Evolutionary conservation across 148 eudicot genomes (phyloP).

Genomic region (Vaccinium corymbosum): DNA sequence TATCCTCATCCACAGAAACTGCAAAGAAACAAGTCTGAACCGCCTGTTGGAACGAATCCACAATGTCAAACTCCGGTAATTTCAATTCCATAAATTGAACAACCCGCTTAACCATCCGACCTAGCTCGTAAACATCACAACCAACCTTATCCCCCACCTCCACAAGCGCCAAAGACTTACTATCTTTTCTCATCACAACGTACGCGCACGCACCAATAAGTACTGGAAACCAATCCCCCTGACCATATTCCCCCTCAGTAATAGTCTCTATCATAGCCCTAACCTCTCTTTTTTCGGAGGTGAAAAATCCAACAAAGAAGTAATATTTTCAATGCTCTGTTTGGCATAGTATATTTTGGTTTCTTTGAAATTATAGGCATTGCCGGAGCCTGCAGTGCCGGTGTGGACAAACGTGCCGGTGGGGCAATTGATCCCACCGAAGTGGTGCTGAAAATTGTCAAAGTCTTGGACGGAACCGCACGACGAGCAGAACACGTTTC

Average conservation of each 20-base stretch:
- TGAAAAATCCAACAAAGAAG: slow-evolving; percentile 28
- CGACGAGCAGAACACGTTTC: slow-evolving; percentile 41
- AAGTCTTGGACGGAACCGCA: slow-evolving; percentile 64
- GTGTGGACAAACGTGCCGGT: slow-evolving; percentile 47
- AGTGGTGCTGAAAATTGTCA: slow-evolving; percentile 37
- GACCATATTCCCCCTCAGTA: slow-evolving; percentile 60
- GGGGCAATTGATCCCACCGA: slow-evolving; percentile 46
- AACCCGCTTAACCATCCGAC: slow-evolving; percentile 70
- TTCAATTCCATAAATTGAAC: slow-evolving; percentile 48
- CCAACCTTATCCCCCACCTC: slow-evolving; percentile 47
- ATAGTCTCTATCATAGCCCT: slow-evolving; percentile 41
- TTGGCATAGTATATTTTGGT: slow-evolving; percentile 43
- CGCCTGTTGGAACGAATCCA: slow-evolving; percentile 39
- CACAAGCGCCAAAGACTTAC: slow-evolving; percentile 39
- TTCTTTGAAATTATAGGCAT: slow-evolving; percentile 37
- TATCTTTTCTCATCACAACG: slow-evolving; percentile 52
- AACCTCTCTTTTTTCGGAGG: slow-evolving; percentile 38
- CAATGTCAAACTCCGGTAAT: slow-evolving; percentile 64
- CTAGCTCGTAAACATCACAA: slow-evolving; percentile 66
- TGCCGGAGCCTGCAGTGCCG: slow-evolving; percentile 55
- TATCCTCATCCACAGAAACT: slow-evolving; percentile 32
- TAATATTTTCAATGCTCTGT: slow-evolving; percentile 32
- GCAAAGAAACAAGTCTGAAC: slow-evolving; percentile 34
- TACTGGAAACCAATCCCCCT: slow-evolving; percentile 63
- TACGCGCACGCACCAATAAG: slow-evolving; percentile 74